Evolutionary conservation across 257 asterid species (phyloP).

Genomic region (Solanum gandarillasii): DNA sequence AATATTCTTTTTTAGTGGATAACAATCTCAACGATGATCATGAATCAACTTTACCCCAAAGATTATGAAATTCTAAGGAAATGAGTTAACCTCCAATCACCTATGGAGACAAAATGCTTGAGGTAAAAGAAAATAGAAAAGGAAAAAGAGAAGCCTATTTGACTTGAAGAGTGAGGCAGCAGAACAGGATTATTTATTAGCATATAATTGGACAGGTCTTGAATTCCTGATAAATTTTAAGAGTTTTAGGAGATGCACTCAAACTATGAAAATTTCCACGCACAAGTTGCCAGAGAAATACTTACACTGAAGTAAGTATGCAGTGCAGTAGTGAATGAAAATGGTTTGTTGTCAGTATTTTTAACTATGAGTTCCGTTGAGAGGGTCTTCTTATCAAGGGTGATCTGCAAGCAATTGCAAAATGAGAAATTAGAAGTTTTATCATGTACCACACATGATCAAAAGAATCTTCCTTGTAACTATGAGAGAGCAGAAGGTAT

Average conservation of each 20-base stretch:
- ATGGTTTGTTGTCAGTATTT: slow-evolving; percentile 72
- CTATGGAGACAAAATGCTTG: not conserved
- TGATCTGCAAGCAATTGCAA: slow-evolving; percentile 41
- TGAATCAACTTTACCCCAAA: not conserved
- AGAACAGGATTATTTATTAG: not conserved
- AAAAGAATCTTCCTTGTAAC: not conserved
- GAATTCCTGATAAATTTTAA: not conserved
- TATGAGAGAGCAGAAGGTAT: not conserved
- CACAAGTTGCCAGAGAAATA: not conserved
- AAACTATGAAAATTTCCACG: not conserved
- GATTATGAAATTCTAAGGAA: not conserved
- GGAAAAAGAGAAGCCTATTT: not conserved
- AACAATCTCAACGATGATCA: not conserved
- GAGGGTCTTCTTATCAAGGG: slow-evolving; percentile 53
- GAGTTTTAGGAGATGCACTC: not conserved
- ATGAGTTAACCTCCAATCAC: not conserved
- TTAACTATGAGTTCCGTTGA: slow-evolving; percentile 72
- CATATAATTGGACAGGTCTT: not conserved
- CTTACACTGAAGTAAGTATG: slow-evolving; percentile 88
- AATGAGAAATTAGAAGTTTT: slow-evolving; percentile 1
- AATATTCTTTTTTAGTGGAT: not conserved
- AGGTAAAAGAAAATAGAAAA: not conserved
- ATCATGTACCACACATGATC: not conserved
- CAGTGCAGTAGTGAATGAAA: slow-evolving; percentile 83
- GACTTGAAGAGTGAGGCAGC: not conserved